Evolutionary conservation across 2,329 filamentous ascomycete genomes (phyloP).

Genomic region (Aquanectria penicillioides): DNA sequence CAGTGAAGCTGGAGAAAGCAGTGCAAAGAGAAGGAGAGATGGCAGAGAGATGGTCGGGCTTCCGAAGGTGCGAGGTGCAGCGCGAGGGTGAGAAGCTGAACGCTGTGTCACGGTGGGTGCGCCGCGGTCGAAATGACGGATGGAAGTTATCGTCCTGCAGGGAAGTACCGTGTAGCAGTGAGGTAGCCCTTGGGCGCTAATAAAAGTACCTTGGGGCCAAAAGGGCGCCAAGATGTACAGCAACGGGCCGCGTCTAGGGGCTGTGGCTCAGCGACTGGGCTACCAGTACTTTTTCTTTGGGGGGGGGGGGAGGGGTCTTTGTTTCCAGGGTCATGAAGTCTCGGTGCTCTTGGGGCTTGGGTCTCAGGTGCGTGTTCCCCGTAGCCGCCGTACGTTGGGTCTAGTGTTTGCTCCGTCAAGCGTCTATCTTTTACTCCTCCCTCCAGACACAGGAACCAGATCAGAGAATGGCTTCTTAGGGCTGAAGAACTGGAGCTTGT

Average conservation of each 20-base stretch:
- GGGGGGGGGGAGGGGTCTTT: neutral
- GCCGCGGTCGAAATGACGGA: constrained; percentile 3
- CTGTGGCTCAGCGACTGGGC: constrained; percentile 40
- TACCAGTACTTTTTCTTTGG: neutral
- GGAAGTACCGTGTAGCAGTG: neutral
- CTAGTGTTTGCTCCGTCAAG: too few relatives aligned
- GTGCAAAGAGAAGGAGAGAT: neutral
- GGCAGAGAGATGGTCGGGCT: neutral
- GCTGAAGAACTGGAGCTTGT: neutral
- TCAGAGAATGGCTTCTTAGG: too few relatives aligned
- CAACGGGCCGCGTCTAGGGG: constrained; percentile 34
- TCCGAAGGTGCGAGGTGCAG: constrained; percentile 9
- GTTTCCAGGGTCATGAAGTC: constrained; percentile 5
- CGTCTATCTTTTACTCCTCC: too few relatives aligned
- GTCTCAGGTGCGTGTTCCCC: neutral
- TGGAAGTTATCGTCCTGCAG: constrained; percentile 6
- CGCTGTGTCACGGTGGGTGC: neutral
- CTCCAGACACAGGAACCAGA: too few relatives aligned
- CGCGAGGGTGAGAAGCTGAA: constrained; percentile 3
- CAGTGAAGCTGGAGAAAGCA: constrained; percentile 5
- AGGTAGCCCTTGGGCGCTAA: constrained; percentile 12
- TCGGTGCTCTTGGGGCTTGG: neutral
- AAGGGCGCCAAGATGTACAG: constrained; percentile 9
- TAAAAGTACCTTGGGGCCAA: neutral
- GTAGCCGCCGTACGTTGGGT: too few relatives aligned